Conservation (phyloP, 129 eudicot genomes). For the Pulicaria dysenterica region DNA sequence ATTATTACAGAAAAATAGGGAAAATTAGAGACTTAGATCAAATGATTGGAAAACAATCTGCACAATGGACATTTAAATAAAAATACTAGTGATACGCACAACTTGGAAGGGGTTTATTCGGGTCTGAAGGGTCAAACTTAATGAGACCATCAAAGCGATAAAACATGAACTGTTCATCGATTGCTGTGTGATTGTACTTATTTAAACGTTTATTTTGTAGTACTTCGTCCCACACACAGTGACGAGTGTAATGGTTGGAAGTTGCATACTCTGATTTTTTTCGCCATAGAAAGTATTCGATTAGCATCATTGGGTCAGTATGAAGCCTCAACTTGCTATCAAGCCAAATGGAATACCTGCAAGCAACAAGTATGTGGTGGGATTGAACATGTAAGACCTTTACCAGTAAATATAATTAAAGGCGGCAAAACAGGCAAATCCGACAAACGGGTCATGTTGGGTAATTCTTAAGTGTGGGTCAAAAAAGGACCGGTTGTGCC, state of each 20-base stretch:
- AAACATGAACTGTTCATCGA: conserved; percentile 77
- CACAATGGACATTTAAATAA: conserved; percentile 25
- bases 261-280: conserved; percentile 73
- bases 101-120: conserved; percentile 74
- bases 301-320: conserved; percentile 77
- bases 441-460: no score
- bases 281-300: conserved; percentile 87
- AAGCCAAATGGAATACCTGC: conserved; percentile 95
- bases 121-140: conserved; percentile 77
- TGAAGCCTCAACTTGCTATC: conserved; percentile 89
- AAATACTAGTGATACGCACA: conserved; percentile 60
- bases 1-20: not conserved
- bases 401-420: no score
- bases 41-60: not conserved
- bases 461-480: no score
- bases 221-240: conserved; percentile 97
- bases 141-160: conserved; percentile 88
- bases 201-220: conserved; percentile 90
- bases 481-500: no score
- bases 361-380: conserved; percentile 3
- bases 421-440: no score
- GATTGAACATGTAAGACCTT: no score
- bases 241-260: conserved; percentile 89
- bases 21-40: conserved; percentile 1
- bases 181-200: conserved; percentile 88